These are phyloP conservation scores for Coemansia sp. DNA, from an alignment of 192 early-diverging fungal genomes.

Conservation along the genomic window DNA sequence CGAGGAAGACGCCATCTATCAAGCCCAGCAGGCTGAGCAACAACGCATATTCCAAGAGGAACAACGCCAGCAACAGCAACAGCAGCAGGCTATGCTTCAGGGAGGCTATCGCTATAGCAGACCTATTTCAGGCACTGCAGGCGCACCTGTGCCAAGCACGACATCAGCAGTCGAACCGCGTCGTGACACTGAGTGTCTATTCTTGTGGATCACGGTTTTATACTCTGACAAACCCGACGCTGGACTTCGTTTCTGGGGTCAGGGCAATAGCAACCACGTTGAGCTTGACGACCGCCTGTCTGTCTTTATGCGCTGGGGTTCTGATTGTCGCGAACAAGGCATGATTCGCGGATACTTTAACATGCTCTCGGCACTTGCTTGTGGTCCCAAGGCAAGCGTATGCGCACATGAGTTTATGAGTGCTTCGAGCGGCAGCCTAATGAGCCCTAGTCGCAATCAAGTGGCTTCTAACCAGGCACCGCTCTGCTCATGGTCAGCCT, in stretches of 20 bases:
- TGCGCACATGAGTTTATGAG: conserved; percentile 62
- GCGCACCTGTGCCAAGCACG: conserved; percentile 4
- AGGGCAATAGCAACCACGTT: conserved; percentile 13
- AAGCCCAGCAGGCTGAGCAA: conserved; percentile 40
- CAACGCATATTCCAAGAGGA: conserved; percentile 38
- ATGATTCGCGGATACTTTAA: conserved; percentile 75
- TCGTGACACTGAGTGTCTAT: conserved; percentile 70
- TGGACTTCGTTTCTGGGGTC: conserved; percentile 70
- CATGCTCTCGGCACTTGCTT: conserved; percentile 80
- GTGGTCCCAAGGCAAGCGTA: conserved; percentile 68
- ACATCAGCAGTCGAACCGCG: conserved; percentile 32
- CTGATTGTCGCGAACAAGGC: conserved; percentile 60
- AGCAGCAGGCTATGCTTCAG: conserved; percentile 36
- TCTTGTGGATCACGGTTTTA: conserved; percentile 69
- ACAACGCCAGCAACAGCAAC: conserved; percentile 42
- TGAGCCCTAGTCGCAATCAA: conserved; percentile 41
- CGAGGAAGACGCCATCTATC: conserved; percentile 69
- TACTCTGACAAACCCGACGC: conserved; percentile 77
- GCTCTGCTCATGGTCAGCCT: conserved; percentile 76
- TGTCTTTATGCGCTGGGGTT: conserved; percentile 66
- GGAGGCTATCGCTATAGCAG: conserved; percentile 40
- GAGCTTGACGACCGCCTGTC: conserved; percentile 59
- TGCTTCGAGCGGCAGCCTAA: conserved; percentile 16
- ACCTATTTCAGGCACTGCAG: conserved; percentile 11
- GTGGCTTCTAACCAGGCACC: conserved; percentile 43